Conservation (phyloP, 2,329 filamentous ascomycete genomes). For the Talaromyces sp. region DNA sequence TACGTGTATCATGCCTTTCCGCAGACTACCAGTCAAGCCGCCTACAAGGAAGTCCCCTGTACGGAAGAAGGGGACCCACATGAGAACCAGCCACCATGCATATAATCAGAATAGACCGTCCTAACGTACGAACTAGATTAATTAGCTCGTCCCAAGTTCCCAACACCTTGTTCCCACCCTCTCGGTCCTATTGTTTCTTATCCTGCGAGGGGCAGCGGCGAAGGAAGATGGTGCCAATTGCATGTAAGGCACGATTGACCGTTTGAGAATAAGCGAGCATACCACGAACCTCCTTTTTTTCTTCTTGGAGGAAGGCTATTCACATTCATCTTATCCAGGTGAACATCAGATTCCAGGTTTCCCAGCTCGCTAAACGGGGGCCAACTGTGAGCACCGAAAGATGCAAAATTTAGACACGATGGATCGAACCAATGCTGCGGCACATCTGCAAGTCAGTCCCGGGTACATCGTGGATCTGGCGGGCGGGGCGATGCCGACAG, state of each 20-base stretch:
- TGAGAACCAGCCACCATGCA: neutral
- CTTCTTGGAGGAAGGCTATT: neutral
- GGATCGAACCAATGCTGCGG: neutral
- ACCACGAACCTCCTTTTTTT: neutral
- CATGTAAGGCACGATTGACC: neutral
- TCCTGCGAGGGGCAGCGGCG: neutral
- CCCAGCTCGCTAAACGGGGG: neutral
- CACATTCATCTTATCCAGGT: neutral
- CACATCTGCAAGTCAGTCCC: slow-evolving; percentile 5
- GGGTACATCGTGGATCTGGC: slow-evolving; percentile 6
- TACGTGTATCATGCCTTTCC: neutral
- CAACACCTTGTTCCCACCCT: neutral
- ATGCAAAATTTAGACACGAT: slow-evolving; percentile 4
- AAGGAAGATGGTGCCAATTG: neutral
- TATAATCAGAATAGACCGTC: neutral
- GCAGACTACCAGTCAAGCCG: neutral
- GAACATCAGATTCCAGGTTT: neutral
- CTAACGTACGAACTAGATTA: neutral
- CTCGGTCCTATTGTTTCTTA: neutral
- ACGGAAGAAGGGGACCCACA: neutral
- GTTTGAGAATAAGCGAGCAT: neutral
- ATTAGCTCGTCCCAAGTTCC: neutral
- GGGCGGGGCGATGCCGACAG: neutral
- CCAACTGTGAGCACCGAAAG: neutral
- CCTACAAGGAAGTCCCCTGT: neutral